Base-by-base conservation (phyloP, 768 basidiomycete genomes). In the Agaricus sinodeliciosus region DNA sequence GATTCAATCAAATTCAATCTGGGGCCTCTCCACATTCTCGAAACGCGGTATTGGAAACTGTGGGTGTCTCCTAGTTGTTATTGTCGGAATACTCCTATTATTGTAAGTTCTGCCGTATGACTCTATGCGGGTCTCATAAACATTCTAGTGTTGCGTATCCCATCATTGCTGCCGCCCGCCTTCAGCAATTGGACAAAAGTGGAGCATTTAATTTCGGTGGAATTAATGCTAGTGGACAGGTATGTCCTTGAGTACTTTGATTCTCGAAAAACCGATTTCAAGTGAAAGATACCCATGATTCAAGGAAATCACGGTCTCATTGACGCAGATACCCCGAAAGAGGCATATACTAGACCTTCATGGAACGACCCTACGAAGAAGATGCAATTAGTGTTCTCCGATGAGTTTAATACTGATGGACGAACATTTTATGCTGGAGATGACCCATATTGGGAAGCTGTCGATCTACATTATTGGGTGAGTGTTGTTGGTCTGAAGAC, bases 371-470 rank as follows among this genome's bases (percentile, higher is more conserved):
- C 83, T 1, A 62, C 62, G n/a, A 57, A 62, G 35, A 63, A 69
- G 36, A 64, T 79, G 67, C 69, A 75, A 40, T 70, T 90, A 15
- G 80, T 89, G 9, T 90, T 87, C 63, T 83, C 81, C 7, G 90
- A 92, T 64, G 89, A 92, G 61, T 91, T 92, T 62, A 81, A 90
- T 53, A 65, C 67, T 12, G 82, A 83, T 19, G 85, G 85, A 12
- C 72, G 90, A 55, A 75, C 84, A 0, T 90, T 90, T 60, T 90
- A 86, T 68, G 81, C 84, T 45, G 87, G 86, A 2, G 88, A 90
- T 59, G 89, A 92, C 65, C 89, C 90, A 5, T 91, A 85, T 59
- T 88, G 86, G 85, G 85, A 88, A 62, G 85, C 89, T n/a, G 82
- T 72, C 5, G 74, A 90, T 65, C 69, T 90, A 47, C 82, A 90